A percentile compares a stretch with the other conserved stretches of the same genome.
Conservation (phyloP, 192 early-diverging fungal species). For the Coemansia erecta region DNA sequence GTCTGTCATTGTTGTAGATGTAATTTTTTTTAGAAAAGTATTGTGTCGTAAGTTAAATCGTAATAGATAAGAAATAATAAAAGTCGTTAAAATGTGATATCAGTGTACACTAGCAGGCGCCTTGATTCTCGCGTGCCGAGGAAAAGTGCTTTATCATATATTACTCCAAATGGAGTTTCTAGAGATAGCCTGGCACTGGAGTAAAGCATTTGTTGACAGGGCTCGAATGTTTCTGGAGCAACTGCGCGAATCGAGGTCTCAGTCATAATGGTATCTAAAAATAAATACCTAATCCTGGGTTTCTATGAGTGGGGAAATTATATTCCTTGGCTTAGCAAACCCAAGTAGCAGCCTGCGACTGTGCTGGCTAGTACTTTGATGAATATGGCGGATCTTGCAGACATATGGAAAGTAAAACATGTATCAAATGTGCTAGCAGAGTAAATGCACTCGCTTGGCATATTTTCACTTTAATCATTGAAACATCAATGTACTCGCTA, state of each 20-base stretch:
- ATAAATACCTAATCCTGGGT: slow-evolving; percentile 2
- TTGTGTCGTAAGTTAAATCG: not conserved
- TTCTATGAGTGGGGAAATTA: not conserved
- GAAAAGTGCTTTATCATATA: slow-evolving; percentile 6
- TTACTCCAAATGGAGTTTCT: not conserved
- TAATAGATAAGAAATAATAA: not conserved
- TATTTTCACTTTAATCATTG: not conserved
- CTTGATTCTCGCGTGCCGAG: not conserved
- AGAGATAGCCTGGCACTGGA: no score
- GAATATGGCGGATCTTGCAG: no score
- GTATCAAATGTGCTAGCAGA: not conserved
- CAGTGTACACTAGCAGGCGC: no score
- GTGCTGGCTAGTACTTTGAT: no score
- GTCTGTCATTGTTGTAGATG: not conserved
- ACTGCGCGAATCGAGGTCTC: not conserved
- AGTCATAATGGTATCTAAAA: slow-evolving; percentile 1
- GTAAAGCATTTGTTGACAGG: no score
- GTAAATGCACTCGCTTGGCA: not conserved
- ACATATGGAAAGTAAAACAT: slow-evolving; percentile 1
- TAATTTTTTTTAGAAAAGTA: not conserved
- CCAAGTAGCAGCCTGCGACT: no score
- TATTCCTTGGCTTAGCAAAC: no score
- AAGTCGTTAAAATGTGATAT: no score
- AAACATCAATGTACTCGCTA: no score
- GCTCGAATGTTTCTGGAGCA: not conserved